A percentile compares a stretch with the other conserved stretches of the same genome.
phyloP scores from a whole-genome alignment of 2,329 filamentous ascomycete species.

The Fusarium anguioides region DNA sequence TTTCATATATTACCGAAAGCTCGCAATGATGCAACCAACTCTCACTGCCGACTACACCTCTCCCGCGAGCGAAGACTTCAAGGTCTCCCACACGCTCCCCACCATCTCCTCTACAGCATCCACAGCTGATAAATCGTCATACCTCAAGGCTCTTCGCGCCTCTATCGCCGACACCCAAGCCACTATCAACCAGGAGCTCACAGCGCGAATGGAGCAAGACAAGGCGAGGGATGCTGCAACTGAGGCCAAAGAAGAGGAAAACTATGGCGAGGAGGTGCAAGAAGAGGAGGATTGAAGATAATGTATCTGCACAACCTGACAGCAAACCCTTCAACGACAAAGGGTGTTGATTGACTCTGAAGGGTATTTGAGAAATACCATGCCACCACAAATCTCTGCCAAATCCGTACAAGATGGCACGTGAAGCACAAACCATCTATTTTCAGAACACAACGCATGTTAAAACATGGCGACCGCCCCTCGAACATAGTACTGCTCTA shows the following conservation, averaged over 20 bases:
- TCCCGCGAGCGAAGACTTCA: slow-evolving; percentile 60
- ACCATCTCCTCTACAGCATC: slow-evolving; percentile 50
- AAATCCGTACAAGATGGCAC: too few relatives aligned
- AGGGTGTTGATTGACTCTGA: slow-evolving; percentile 34
- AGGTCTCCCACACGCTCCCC: slow-evolving; percentile 52
- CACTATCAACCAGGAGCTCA: slow-evolving; percentile 76
- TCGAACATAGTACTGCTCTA: too few relatives aligned
- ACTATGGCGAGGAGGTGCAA: slow-evolving; percentile 87
- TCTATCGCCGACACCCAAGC: slow-evolving; percentile 71
- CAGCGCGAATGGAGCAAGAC: slow-evolving; percentile 79
- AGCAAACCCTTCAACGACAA: slow-evolving; percentile 8
- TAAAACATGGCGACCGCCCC: too few relatives aligned
- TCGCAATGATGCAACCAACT: slow-evolving; percentile 28
- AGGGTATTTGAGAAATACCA: slow-evolving; percentile 40
- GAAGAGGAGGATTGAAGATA: slow-evolving; percentile 64
- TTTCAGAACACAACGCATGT: too few relatives aligned
- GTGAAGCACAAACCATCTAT: too few relatives aligned
- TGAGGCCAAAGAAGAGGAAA: slow-evolving; percentile 74
- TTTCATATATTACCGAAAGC: not conserved
- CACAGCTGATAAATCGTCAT: slow-evolving; percentile 64
- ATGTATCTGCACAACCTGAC: not conserved
- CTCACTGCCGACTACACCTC: slow-evolving; percentile 65
- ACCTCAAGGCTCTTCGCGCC: slow-evolving; percentile 68
- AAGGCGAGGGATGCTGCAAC: slow-evolving; percentile 64
- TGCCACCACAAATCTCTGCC: slow-evolving; percentile 13